Conservation (phyloP, 345 rosid genomes). For the Murraya paniculata region DNA sequence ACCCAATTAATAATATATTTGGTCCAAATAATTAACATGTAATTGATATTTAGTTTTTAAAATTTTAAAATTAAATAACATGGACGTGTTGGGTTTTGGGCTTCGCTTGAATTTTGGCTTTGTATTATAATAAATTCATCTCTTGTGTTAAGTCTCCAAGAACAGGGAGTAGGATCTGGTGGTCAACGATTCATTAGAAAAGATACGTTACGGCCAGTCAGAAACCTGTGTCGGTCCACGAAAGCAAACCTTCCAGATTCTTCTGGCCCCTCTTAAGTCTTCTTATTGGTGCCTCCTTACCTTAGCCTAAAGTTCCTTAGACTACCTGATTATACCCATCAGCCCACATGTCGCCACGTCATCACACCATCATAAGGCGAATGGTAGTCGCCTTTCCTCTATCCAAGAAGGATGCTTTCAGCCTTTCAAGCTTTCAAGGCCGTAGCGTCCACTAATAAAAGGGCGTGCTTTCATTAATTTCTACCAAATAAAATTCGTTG, state of each 20-base stretch:
- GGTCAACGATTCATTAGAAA: slow-evolving; percentile 8
- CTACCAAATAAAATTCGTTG: background rate
- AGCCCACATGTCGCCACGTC: background rate
- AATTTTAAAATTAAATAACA: too few species aligned
- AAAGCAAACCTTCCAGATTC: background rate
- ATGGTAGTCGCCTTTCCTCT: too few species aligned
- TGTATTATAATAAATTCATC: background rate
- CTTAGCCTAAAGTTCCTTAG: background rate
- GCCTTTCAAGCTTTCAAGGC: too few species aligned
- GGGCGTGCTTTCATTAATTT: too few species aligned
- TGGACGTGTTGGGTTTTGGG: background rate
- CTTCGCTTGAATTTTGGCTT: background rate
- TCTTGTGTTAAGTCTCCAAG: background rate
- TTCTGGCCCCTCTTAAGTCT: background rate
- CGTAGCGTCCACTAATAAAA: too few species aligned
- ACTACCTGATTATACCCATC: background rate
- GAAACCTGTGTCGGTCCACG: background rate
- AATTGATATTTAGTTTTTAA: too few species aligned
- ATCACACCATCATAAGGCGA: background rate
- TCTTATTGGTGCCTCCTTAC: background rate
- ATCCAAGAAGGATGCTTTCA: background rate
- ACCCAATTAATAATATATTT: too few species aligned
- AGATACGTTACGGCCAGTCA: background rate
- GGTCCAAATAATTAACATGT: too few species aligned
- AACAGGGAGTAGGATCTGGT: background rate